phyloP scores from a whole-genome alignment of 768 basidiomycete genomes.

The Termitomyces sp. region DNA sequence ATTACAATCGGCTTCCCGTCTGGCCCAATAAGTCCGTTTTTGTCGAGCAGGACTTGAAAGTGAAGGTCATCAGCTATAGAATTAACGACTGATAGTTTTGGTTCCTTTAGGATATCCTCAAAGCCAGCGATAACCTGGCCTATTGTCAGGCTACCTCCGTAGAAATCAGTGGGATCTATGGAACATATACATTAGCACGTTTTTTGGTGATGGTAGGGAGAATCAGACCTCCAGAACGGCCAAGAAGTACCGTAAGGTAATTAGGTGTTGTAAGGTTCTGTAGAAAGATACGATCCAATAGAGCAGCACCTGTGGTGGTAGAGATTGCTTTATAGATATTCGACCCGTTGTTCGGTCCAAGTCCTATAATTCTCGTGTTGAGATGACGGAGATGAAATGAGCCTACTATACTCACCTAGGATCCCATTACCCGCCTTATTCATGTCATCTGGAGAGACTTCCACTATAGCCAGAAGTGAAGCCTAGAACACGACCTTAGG shows the following conservation, averaged over 20 bases:
- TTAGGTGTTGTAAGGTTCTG: constrained; percentile 57
- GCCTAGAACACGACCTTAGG: constrained; percentile 4
- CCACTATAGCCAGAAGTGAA: constrained; percentile 27
- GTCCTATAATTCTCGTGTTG: constrained; percentile 40
- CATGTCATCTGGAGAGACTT: constrained; percentile 26
- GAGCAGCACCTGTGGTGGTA: constrained; percentile 40
- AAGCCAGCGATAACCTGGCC: constrained; percentile 53
- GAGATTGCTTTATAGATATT: constrained; percentile 33
- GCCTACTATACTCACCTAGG: constrained; percentile 15
- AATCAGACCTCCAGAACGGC: constrained; percentile 41
- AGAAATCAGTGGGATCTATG: not conserved
- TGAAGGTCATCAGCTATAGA: constrained; percentile 48
- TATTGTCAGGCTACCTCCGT: constrained; percentile 59
- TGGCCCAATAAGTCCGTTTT: constrained; percentile 58
- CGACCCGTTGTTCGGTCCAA: constrained; percentile 62
- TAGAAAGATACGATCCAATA: constrained; percentile 63
- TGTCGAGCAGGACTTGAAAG: constrained; percentile 62
- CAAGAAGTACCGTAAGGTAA: constrained; percentile 60
- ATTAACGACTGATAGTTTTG: constrained; percentile 44
- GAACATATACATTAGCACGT: not conserved
- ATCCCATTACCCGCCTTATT: constrained; percentile 29
- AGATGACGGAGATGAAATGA: not conserved
- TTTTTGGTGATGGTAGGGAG: not conserved
- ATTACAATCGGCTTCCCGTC: constrained; percentile 48
- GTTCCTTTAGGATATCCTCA: constrained; percentile 43